These are phyloP conservation scores for Aspergillus aculeatus DNA, from an alignment of 2,329 filamentous ascomycete species.

Conservation along the genomic window DNA sequence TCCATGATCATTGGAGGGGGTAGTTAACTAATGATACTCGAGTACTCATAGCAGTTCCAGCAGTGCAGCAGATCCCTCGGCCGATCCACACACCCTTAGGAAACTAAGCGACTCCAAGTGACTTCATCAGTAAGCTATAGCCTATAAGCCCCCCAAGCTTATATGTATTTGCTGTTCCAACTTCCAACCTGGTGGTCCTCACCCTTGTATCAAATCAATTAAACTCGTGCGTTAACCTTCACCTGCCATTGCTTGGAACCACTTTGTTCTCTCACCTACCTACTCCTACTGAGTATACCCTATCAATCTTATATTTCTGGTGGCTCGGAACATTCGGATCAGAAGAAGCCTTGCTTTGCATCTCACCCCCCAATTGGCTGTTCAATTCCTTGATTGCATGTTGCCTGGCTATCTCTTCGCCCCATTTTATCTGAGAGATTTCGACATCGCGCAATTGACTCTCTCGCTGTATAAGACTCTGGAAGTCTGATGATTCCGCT, in stretches of 20 bases:
- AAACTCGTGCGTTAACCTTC: not conserved
- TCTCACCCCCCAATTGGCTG: conserved; percentile 9
- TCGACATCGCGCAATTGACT: not conserved
- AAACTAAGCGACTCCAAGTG: conserved; percentile 2
- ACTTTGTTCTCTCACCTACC: not conserved
- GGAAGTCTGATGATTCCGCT: not conserved
- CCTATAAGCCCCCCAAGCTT: not conserved
- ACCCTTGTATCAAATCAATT: not conserved
- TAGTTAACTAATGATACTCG: not conserved
- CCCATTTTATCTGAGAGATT: not conserved
- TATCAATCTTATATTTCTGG: not conserved
- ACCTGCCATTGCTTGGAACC: not conserved
- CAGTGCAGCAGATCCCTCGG: conserved; percentile 5
- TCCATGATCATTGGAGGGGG: conserved; percentile 1
- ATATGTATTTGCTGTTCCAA: not conserved
- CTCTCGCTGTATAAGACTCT: not conserved
- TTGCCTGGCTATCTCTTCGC: not conserved
- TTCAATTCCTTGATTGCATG: not conserved
- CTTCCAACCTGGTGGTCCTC: not conserved
- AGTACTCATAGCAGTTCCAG: not conserved
- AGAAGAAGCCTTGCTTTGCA: conserved; percentile 6
- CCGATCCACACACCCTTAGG: conserved; percentile 5
- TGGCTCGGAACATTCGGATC: conserved; percentile 4
- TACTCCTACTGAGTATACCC: too few species aligned
- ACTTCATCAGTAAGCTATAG: conserved; percentile 7